Percentiles rank a stretch among this genome's conserved stretches.
Evolutionary conservation across 1,139 yeast genomes (phyloP).

Genomic region (Pichia sp.): DNA sequence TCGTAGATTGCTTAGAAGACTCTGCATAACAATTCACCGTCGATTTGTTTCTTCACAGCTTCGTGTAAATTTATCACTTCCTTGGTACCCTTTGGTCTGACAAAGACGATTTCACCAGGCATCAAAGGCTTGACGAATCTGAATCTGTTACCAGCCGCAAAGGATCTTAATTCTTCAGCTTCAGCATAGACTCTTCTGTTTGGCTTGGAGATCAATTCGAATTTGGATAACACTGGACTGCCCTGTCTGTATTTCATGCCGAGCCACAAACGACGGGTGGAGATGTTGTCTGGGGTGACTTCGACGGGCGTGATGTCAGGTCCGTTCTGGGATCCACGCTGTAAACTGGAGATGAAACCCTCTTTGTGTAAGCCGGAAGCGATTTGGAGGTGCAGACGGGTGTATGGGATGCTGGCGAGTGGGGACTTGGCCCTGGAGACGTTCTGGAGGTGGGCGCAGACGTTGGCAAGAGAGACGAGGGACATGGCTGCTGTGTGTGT

Average conservation of each 20-base stretch:
- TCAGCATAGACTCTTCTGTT: conserved; percentile 69
- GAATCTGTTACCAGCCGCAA: conserved; percentile 75
- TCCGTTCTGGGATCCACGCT: conserved; percentile 85
- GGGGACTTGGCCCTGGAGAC: conserved; percentile 75
- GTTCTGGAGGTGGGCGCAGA: conserved; percentile 89
- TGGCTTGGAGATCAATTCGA: conserved; percentile 81
- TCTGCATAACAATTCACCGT: conserved; percentile 83
- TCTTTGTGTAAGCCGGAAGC: conserved; percentile 85
- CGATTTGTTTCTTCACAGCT: conserved; percentile 71
- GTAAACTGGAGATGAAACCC: conserved; percentile 84
- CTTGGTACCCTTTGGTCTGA: conserved; percentile 48
- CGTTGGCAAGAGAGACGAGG: conserved; percentile 76
- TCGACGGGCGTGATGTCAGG: conserved; percentile 78
- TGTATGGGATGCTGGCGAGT: conserved; percentile 80
- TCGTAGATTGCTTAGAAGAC: conserved; percentile 36
- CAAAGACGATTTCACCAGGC: conserved; percentile 86
- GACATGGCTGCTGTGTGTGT: conserved; percentile 51
- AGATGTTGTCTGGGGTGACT: conserved; percentile 83
- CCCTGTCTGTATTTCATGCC: conserved; percentile 86
- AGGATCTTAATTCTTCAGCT: conserved; percentile 61
- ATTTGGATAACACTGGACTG: conserved; percentile 69
- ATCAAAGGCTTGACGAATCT: conserved; percentile 78
- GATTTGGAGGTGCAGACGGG: conserved; percentile 78
- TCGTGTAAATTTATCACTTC: conserved; percentile 76
- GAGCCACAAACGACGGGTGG: conserved; percentile 88